These are phyloP conservation scores for Coleophoma eucalyptorum DNA, from an alignment of 2,329 filamentous ascomycete genomes.

Conservation along the genomic window DNA sequence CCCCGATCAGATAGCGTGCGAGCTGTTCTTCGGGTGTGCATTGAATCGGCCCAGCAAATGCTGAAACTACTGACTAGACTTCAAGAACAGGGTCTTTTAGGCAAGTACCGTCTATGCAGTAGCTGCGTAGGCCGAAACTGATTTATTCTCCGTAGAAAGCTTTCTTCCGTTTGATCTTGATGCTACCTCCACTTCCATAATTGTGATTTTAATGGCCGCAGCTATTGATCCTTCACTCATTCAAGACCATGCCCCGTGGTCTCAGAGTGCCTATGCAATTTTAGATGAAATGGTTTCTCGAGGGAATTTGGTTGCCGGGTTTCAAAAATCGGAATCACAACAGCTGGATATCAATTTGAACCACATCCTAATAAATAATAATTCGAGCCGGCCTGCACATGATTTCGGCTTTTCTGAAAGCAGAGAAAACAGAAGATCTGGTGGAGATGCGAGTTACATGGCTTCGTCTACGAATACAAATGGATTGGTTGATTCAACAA, in stretches of 20 bases:
- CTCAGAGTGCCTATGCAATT: constrained; percentile 37
- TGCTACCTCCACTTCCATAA: constrained; percentile 36
- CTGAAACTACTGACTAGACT: constrained; percentile 38
- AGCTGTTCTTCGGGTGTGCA: constrained; percentile 33
- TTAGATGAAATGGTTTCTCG: constrained; percentile 42
- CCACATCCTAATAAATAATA: too few species aligned
- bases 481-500: background rate
- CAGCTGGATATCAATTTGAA: constrained; percentile 37
- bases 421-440: too few species aligned
- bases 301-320: constrained; percentile 42
- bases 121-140: background rate
- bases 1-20: constrained; percentile 32
- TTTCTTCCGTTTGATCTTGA: constrained; percentile 46
- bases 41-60: constrained; percentile 39
- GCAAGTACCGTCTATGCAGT: too few species aligned
- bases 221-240: constrained; percentile 30
- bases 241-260: constrained; percentile 31
- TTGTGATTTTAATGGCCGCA: constrained; percentile 35
- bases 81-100: constrained; percentile 40
- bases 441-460: too few species aligned
- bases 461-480: background rate
- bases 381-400: too few species aligned
- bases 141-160: constrained; percentile 29
- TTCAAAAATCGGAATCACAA: constrained; percentile 39
- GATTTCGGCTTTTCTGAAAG: background rate